Evolutionary conservation across 2,329 filamentous ascomycete genomes (phyloP).

Genomic region (Epichloe gansuensis): DNA sequence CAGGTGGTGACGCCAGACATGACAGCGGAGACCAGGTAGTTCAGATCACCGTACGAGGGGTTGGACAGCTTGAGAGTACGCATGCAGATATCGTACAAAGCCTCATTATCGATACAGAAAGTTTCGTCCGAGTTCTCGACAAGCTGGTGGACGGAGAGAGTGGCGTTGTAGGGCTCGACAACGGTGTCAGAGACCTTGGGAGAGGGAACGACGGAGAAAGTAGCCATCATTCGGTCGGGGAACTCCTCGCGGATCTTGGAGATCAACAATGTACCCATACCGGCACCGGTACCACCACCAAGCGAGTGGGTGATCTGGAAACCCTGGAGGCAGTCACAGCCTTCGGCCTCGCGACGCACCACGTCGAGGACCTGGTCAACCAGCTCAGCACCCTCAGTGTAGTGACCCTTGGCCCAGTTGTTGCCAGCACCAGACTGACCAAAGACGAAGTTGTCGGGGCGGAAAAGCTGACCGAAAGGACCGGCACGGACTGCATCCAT

Average conservation of each 20-base stretch:
- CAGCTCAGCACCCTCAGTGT: constrained; percentile 97
- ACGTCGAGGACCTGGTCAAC: constrained; percentile 97
- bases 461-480: constrained; percentile 97
- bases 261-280: constrained; percentile 98
- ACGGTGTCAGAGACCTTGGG: constrained; percentile 99
- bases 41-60: constrained; percentile 96
- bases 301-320: constrained; percentile 99
- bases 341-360: constrained; percentile 94
- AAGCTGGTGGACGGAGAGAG: constrained; percentile 95
- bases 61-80: constrained; percentile 97
- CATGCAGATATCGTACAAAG: constrained; percentile 99
- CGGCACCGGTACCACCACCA: constrained; percentile 97
- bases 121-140: constrained; percentile 99
- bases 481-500: constrained; percentile 98
- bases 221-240: constrained; percentile 99
- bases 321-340: constrained; percentile 97
- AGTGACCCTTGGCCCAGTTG: constrained; percentile 99
- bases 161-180: constrained; percentile 99
- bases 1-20: constrained; percentile 99
- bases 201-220: constrained; percentile 95
- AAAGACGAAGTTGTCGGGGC: constrained; percentile 99
- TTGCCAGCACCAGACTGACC: constrained; percentile 98
- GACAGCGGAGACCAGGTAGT: constrained; percentile 97
- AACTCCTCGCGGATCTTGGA: constrained; percentile 98
- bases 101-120: constrained; percentile 99